A percentile compares a stretch with the other conserved stretches of the same genome.
phyloP scores from a whole-genome alignment of 139 green algal genomes.

The Chloropicon primus region DNA sequence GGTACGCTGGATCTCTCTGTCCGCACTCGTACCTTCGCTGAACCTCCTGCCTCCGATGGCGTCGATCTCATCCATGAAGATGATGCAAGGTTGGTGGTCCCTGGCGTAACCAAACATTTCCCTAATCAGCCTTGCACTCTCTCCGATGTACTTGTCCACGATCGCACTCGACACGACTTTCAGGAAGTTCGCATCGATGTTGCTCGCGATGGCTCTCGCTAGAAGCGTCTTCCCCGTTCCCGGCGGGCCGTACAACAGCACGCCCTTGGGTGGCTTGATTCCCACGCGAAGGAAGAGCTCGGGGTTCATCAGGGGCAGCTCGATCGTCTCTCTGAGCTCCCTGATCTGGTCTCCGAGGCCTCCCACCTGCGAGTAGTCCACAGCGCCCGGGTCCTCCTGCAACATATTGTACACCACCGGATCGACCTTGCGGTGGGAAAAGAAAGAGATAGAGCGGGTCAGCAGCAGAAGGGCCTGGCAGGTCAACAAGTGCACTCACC shows the following conservation, averaged over 20 bases:
- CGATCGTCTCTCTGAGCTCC: slow-evolving; percentile 89
- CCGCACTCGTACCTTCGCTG: slow-evolving; percentile 89
- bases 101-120: slow-evolving; percentile 97
- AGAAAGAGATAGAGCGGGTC: neutral
- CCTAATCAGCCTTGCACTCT: slow-evolving; percentile 86
- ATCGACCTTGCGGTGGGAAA: slow-evolving; percentile 55
- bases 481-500: slow-evolving; percentile 33
- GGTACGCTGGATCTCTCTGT: slow-evolving; percentile 97
- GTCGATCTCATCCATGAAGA: slow-evolving; percentile 99
- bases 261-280: slow-evolving; percentile 90
- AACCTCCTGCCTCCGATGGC: slow-evolving; percentile 93
- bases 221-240: slow-evolving; percentile 70
- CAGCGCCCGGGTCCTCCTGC: slow-evolving; percentile 85
- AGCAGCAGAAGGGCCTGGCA: neutral
- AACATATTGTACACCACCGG: slow-evolving; percentile 99
- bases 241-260: slow-evolving; percentile 14
- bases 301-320: slow-evolving; percentile 99
- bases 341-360: slow-evolving; percentile 89
- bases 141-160: slow-evolving; percentile 99
- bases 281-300: slow-evolving; percentile 96
- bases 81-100: slow-evolving; percentile 97
- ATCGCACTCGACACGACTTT: slow-evolving; percentile 93
- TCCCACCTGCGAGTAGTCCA: slow-evolving; percentile 93
- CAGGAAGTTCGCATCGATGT: slow-evolving; percentile 86
- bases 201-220: slow-evolving; percentile 73